Conservation (phyloP, 495 filamentous ascomycete genomes). For the Annulohypoxylon moriforme region DNA sequence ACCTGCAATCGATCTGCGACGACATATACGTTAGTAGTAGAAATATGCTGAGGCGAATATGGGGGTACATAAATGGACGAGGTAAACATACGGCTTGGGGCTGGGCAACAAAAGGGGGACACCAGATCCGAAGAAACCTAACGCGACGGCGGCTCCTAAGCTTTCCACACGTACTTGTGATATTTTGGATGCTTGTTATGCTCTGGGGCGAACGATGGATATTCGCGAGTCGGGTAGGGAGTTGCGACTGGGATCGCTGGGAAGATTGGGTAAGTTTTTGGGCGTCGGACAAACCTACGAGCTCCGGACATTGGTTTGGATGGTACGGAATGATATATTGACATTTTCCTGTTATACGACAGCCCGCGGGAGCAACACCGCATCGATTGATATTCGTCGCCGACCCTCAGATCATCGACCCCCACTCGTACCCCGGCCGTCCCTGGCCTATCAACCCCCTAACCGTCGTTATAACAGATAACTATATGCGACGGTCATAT, state of each 20-base stretch:
- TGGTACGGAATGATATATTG: conserved; percentile 13
- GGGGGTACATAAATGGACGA: conserved; percentile 49
- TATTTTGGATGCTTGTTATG: conserved; percentile 79
- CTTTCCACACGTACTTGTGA: conserved; percentile 72
- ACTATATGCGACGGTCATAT: conserved; percentile 86
- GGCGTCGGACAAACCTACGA: background rate
- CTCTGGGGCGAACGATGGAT: conserved; percentile 89
- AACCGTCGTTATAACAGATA: conserved; percentile 86
- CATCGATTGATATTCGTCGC: conserved; percentile 90
- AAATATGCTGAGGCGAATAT: conserved; percentile 46
- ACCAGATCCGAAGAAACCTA: conserved; percentile 55
- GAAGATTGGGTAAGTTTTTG: conserved; percentile 83
- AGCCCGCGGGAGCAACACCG: conserved; percentile 81
- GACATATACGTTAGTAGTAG: conserved; percentile 36
- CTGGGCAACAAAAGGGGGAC: conserved; percentile 40
- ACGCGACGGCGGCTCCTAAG: conserved; percentile 62
- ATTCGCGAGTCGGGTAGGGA: conserved; percentile 72
- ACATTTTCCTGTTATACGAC: conserved; percentile 21
- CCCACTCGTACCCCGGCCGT: conserved; percentile 93
- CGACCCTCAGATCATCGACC: conserved; percentile 97
- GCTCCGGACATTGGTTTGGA: background rate
- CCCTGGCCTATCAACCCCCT: conserved; percentile 86
- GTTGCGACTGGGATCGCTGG: conserved; percentile 88
- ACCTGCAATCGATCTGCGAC: conserved; percentile 50
- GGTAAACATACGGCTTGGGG: conserved; percentile 50